phyloP scores from a whole-genome alignment of 78 protist species.

The Tieghemostelium lacteum region DNA sequence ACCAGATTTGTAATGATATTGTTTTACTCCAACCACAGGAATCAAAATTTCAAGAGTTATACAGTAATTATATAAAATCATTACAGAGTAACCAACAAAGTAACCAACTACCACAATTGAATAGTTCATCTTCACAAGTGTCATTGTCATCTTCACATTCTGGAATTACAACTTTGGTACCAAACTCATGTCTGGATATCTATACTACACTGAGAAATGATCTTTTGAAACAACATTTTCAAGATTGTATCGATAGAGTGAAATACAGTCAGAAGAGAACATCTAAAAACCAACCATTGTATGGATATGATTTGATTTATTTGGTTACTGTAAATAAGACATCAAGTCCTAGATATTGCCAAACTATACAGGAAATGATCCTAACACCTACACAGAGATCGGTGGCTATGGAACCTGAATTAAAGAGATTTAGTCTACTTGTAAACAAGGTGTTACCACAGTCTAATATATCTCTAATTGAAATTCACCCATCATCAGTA shows the following conservation, averaged over 20 bases:
- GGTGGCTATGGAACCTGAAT: too few relatives aligned
- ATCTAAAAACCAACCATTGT: conserved; percentile 32
- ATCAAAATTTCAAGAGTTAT: background rate
- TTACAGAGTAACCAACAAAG: background rate
- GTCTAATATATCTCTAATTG: background rate
- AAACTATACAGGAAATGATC: background rate
- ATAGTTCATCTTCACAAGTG: background rate
- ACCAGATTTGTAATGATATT: conserved; percentile 16
- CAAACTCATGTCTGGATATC: conserved; percentile 40
- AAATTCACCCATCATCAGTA: conserved; percentile 39
- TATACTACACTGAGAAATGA: conserved; percentile 28
- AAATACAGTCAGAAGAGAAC: conserved; percentile 78
- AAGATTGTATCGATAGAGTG: conserved; percentile 33
- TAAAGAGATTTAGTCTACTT: background rate
- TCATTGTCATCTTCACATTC: background rate
- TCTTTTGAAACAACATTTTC: background rate
- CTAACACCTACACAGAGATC: too few relatives aligned
- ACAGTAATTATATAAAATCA: background rate
- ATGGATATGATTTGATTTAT: background rate
- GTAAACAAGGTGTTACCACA: conserved; percentile 40
- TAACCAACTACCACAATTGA: background rate
- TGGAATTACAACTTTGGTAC: background rate
- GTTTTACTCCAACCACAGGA: conserved; percentile 11
- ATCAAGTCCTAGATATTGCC: background rate
- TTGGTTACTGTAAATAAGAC: background rate